These are phyloP conservation scores for Fomitopsis pulvina DNA, from an alignment of 768 basidiomycete genomes.

Conservation along the genomic window DNA sequence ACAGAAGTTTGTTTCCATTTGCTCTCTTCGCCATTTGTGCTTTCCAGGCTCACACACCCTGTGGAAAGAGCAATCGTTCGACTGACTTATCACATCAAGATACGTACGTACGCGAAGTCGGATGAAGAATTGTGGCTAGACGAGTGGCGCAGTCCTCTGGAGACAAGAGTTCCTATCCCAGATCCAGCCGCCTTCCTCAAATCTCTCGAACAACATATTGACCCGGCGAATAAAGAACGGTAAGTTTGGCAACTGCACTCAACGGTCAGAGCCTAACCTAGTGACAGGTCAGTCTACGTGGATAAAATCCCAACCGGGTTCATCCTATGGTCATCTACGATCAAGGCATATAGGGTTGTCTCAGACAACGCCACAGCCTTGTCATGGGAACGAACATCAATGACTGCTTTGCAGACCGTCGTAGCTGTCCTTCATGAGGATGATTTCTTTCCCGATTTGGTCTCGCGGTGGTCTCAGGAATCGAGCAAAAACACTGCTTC, in stretches of 20 bases:
- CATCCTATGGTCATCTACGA: conserved; percentile 56
- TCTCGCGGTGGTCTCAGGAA: conserved; percentile 75
- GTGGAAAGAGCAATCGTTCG: conserved; percentile 67
- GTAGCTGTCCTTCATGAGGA: conserved; percentile 35
- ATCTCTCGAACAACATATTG: conserved; percentile 27
- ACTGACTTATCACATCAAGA: conserved; percentile 62
- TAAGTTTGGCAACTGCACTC: conserved; percentile 10
- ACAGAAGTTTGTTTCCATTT: conserved; percentile 43
- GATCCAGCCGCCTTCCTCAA: conserved; percentile 45
- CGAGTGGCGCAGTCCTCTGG: conserved; percentile 63
- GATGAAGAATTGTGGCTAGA: conserved; percentile 66
- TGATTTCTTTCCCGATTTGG: conserved; percentile 56
- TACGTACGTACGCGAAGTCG: conserved; percentile 63
- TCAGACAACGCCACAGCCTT: conserved; percentile 32
- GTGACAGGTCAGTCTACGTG: conserved; percentile 41
- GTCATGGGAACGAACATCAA: conserved; percentile 50
- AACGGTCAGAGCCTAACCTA: neutral
- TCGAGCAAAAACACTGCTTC: conserved; percentile 47
- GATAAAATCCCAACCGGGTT: conserved; percentile 80
- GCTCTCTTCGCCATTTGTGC: neutral
- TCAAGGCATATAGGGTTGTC: conserved; percentile 52
- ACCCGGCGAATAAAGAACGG: conserved; percentile 8
- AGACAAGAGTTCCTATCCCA: conserved; percentile 36
- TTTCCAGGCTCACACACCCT: too few species aligned
- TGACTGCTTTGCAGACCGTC: conserved; percentile 46